Evolutionary conservation across 2,329 filamentous ascomycete genomes (phyloP).

Genomic region (Hyphodiscus sp.): DNA sequence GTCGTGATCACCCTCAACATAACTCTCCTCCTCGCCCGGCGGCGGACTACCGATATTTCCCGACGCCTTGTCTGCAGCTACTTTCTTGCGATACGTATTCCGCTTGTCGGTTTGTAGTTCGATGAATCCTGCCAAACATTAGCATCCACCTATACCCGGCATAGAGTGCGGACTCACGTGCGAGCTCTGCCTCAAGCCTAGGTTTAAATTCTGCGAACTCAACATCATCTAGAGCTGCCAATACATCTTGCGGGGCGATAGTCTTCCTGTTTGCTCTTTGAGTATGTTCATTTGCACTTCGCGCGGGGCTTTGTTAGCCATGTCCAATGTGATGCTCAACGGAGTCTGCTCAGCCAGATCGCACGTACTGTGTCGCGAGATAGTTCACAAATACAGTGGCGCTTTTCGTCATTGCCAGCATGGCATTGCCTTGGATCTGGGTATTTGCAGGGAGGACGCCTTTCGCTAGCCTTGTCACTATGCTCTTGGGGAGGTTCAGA

Average conservation of each 20-base stretch:
- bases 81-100: constrained; percentile 64
- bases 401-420: constrained; percentile 72
- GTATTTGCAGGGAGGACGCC: constrained; percentile 74
- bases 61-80: constrained; percentile 54
- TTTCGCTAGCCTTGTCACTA: constrained; percentile 74
- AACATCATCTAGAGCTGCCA: constrained; percentile 67
- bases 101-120: constrained; percentile 68
- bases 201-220: constrained; percentile 68
- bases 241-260: constrained; percentile 68
- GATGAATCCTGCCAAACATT: constrained; percentile 51
- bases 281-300: constrained; percentile 68
- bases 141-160: not conserved
- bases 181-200: constrained; percentile 67
- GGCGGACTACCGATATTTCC: constrained; percentile 1
- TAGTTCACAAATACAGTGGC: constrained; percentile 81
- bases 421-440: constrained; percentile 76
- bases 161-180: constrained; percentile 46
- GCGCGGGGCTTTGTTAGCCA: not conserved
- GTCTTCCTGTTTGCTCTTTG: constrained; percentile 66
- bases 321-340: not conserved
- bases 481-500: constrained; percentile 70
- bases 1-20: constrained; percentile 2
- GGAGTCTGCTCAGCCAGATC: too few relatives aligned
- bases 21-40: not conserved
- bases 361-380: constrained; percentile 63